A percentile compares a stretch with the other conserved stretches of the same genome.
Evolutionary conservation across 805 yeast genomes (phyloP).

Genomic region (Kluyveromyces starmeri): DNA sequence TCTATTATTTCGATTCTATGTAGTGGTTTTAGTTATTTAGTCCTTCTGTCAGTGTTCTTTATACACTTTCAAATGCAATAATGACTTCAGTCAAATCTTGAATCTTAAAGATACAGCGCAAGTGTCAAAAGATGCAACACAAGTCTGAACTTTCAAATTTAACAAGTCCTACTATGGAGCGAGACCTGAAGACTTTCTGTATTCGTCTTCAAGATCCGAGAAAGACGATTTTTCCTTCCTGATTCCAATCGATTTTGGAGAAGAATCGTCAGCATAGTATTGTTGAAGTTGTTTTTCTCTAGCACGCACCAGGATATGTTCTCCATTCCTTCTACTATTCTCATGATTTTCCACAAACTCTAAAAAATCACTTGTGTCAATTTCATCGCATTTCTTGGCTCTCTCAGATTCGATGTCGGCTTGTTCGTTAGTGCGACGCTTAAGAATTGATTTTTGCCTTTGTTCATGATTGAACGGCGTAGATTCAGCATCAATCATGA

Average conservation of each 20-base stretch:
- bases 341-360: constrained; percentile 31
- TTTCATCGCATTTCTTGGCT: constrained; percentile 33
- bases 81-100: no score
- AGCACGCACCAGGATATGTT: constrained; percentile 25
- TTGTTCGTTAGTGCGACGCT: constrained; percentile 28
- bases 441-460: constrained; percentile 31
- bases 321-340: constrained; percentile 27
- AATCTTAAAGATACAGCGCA: no score
- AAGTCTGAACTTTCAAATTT: no score
- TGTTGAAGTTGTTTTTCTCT: constrained; percentile 33
- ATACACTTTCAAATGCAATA: no score
- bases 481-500: background rate
- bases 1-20: no score
- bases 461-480: background rate
- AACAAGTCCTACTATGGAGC: no score
- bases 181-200: no score
- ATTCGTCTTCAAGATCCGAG: constrained; percentile 2
- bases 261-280: constrained; percentile 26
- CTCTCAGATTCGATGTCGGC: constrained; percentile 30
- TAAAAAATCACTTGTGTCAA: constrained; percentile 31
- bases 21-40: no score
- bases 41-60: no score
- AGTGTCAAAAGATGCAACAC: no score
- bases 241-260: constrained; percentile 8
- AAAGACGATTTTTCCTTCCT: background rate